These are phyloP conservation scores for Prorocentrum cordatum DNA, from an alignment of 169 alveolate species.

Conservation along the genomic window DNA sequence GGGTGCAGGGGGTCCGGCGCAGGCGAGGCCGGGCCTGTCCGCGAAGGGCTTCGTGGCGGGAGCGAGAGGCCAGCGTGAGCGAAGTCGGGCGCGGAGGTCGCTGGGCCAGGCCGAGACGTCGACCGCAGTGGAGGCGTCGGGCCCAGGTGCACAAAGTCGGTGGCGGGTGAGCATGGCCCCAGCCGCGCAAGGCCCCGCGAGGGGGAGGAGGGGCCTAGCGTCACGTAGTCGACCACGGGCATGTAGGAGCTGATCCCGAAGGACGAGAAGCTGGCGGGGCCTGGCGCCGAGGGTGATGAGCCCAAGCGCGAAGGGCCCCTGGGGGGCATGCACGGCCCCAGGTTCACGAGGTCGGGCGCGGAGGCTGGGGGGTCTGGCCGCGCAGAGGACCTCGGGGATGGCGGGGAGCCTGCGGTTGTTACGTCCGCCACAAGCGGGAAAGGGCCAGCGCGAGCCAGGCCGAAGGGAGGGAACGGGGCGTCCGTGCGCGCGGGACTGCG, in stretches of 20 bases:
- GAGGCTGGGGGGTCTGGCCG: too few species aligned
- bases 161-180: background rate
- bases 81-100: background rate
- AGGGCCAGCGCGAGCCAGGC: too few species aligned
- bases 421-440: too few species aligned
- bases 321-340: too few species aligned
- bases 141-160: background rate
- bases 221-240: background rate
- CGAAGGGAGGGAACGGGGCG: too few species aligned
- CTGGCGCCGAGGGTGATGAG: too few species aligned
- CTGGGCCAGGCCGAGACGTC: background rate
- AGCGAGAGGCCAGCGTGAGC: background rate
- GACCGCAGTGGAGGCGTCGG: background rate
- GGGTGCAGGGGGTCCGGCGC: background rate
- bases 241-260: background rate
- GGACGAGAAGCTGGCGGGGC: too few species aligned
- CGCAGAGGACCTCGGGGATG: too few species aligned
- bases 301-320: too few species aligned
- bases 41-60: background rate
- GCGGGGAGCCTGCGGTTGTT: too few species aligned
- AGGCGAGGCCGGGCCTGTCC: background rate
- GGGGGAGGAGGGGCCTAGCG: background rate
- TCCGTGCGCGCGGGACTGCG: too few species aligned
- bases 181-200: background rate
- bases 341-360: too few species aligned